A percentile compares a stretch with the other conserved stretches of the same genome.
Conservation (phyloP, 2,329 filamentous ascomycete genomes). For the Stemphylium beticola region DNA sequence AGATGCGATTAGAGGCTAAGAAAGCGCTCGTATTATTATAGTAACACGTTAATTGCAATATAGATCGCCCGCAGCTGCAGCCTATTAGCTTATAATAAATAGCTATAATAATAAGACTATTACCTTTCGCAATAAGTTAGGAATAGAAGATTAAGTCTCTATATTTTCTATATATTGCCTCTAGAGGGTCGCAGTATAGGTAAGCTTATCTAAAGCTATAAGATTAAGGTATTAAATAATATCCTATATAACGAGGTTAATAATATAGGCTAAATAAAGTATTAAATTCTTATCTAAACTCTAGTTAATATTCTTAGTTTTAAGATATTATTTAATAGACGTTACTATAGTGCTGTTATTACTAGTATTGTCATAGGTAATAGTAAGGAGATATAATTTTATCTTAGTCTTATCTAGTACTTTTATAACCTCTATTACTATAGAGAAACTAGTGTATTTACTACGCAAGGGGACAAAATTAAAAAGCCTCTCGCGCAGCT, state of each 20-base stretch:
- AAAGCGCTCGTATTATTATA: background rate
- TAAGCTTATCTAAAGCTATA: background rate
- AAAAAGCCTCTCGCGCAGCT: conserved; percentile 5
- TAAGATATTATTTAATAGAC: background rate
- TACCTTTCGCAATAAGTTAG: background rate
- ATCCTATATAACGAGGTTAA: conserved; percentile 7
- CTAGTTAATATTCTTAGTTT: background rate
- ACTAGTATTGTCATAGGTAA: background rate
- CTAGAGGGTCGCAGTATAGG: background rate
- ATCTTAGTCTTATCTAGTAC: background rate
- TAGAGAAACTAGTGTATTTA: background rate
- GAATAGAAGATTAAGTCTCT: background rate
- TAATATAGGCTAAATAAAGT: conserved; percentile 7
- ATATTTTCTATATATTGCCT: background rate
- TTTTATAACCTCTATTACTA: background rate
- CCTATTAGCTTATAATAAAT: background rate
- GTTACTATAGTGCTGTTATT: background rate
- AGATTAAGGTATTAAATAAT: conserved; percentile 3
- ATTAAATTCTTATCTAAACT: conserved; percentile 1
- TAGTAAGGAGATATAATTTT: background rate
- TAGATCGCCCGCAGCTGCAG: background rate
- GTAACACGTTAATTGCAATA: background rate
- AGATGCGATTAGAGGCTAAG: background rate
- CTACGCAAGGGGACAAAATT: conserved; percentile 8
- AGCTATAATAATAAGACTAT: background rate